phyloP scores from a whole-genome alignment of 2,329 filamentous ascomycete species.

The Botrytis deweyae region DNA sequence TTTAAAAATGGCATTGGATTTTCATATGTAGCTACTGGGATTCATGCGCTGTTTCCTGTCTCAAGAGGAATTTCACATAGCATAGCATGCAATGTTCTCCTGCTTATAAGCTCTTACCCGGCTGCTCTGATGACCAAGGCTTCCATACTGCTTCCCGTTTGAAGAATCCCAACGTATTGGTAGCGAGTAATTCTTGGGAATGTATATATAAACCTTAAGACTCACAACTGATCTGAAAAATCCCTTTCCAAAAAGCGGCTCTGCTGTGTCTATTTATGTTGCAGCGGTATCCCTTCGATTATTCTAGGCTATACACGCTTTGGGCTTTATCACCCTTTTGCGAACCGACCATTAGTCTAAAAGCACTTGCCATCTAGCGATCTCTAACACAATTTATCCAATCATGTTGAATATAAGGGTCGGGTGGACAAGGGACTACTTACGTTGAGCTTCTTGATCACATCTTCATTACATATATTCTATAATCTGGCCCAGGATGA shows the following conservation, averaged over 20 bases:
- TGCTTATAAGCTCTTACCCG: background rate
- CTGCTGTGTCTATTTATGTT: background rate
- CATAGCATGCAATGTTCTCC: background rate
- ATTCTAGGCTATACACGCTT: background rate
- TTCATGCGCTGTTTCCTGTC: background rate
- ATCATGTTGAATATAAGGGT: background rate
- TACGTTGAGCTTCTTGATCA: background rate
- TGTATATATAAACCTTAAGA: constrained; percentile 4
- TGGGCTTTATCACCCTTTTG: background rate
- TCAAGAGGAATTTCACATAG: background rate
- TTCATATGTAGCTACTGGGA: background rate
- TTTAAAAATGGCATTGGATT: constrained; percentile 8
- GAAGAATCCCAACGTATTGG: background rate
- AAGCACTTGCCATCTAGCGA: constrained; percentile 8
- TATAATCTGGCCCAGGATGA: background rate
- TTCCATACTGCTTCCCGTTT: background rate
- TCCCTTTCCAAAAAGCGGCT: background rate
- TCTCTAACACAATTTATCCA: background rate
- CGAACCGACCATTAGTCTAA: background rate
- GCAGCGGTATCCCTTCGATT: background rate
- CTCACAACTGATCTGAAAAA: background rate
- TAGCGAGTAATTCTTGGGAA: constrained; percentile 9
- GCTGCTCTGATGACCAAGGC: background rate
- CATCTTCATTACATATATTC: background rate
- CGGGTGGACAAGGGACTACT: background rate